Evolutionary conservation across 2,329 filamentous ascomycete genomes (phyloP).

Genomic region (Xylariaceae sp.): DNA sequence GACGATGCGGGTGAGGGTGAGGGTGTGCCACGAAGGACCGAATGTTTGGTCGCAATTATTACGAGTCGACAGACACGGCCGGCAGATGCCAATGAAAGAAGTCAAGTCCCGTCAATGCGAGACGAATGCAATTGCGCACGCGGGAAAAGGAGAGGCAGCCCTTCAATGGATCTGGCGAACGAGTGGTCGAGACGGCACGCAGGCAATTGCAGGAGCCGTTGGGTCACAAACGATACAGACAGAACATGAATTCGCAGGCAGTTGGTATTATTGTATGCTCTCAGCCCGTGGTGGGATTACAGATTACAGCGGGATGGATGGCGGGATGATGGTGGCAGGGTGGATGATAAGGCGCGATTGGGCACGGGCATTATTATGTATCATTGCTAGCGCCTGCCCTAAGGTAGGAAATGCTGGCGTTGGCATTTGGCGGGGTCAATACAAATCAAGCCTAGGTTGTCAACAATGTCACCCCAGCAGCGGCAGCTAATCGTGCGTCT

Average conservation of each 20-base stretch:
- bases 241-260: background rate
- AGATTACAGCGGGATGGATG: background rate
- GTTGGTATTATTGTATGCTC: background rate
- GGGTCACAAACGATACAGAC: background rate
- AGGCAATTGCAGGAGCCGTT: background rate
- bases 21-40: background rate
- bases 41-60: background rate
- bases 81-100: background rate
- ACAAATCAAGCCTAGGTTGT: slow-evolving; percentile 15
- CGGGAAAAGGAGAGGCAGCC: background rate
- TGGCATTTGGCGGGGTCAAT: slow-evolving; percentile 28
- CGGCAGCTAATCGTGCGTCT: slow-evolving; percentile 17
- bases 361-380: slow-evolving; percentile 16
- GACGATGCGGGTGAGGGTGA: background rate
- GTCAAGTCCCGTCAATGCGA: background rate
- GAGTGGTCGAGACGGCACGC: background rate
- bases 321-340: slow-evolving; percentile 7
- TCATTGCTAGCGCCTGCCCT: background rate
- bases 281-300: background rate
- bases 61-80: background rate
- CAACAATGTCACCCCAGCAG: slow-evolving; percentile 33
- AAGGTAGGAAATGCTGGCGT: slow-evolving; percentile 2
- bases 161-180: slow-evolving; percentile 1
- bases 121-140: background rate
- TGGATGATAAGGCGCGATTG: slow-evolving; percentile 24